Conservation (phyloP, 257 asterid genomes). For the Solanum bukasovii region DNA sequence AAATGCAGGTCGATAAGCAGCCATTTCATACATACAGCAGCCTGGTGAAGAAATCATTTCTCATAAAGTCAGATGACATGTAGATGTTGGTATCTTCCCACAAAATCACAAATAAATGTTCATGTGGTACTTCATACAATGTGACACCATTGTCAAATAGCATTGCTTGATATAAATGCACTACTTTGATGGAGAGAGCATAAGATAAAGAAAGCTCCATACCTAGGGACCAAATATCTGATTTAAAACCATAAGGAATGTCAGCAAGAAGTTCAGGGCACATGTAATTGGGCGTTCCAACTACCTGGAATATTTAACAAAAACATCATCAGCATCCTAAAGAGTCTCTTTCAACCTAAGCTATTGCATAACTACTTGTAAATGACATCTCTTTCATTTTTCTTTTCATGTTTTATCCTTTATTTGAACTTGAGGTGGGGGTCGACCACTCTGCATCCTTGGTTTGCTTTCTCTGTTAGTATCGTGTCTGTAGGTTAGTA, state of each 20-base stretch:
- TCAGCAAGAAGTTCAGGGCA: conserved; percentile 99
- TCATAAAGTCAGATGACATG: not conserved
- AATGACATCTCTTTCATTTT: not conserved
- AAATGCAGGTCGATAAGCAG: conserved; percentile 98
- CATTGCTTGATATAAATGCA: not conserved
- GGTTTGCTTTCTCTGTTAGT: not conserved
- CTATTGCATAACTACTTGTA: not conserved
- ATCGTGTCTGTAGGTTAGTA: not conserved
- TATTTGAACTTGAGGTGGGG: not conserved
- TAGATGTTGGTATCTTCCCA: not conserved
- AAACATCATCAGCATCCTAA: not conserved
- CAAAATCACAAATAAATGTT: not conserved
- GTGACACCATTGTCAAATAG: not conserved
- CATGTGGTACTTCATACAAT: not conserved
- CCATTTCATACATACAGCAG: conserved; percentile 98
- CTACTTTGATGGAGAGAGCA: not conserved
- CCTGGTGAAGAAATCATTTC: conserved; percentile 32
- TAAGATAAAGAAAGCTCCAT: conserved; percentile 4
- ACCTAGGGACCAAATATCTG: conserved; percentile 99
- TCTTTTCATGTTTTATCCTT: not conserved
- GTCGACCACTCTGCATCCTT: not conserved
- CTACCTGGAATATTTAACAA: conserved; percentile 46
- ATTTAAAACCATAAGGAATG: conserved; percentile 94
- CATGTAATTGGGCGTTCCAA: conserved; percentile 99
- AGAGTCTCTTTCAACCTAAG: not conserved